These are phyloP conservation scores for Salix brachista DNA, from an alignment of 345 rosid species.

Conservation along the genomic window DNA sequence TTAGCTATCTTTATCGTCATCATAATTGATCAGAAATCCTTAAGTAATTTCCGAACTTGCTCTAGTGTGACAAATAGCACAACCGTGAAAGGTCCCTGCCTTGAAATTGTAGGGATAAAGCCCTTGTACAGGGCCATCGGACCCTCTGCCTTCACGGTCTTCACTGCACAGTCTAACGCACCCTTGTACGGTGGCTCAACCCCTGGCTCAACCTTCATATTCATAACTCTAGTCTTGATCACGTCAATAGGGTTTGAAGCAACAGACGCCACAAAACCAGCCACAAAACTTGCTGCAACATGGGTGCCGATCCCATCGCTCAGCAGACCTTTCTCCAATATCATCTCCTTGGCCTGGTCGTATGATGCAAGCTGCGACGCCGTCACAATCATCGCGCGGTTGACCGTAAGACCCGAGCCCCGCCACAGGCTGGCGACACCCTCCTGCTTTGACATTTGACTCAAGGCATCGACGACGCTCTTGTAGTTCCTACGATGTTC, in stretches of 20 bases:
- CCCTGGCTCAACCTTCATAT: background rate
- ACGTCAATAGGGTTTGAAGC: slow-evolving; percentile 9
- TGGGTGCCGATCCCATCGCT: slow-evolving; percentile 2
- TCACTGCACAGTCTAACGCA: slow-evolving; percentile 6
- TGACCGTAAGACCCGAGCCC: background rate
- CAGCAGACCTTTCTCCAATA: background rate
- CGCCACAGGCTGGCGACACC: slow-evolving; percentile 1
- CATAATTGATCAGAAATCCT: slow-evolving; percentile 3
- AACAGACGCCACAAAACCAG: slow-evolving; percentile 1
- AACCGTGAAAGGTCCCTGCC: background rate
- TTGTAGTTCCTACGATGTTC: background rate
- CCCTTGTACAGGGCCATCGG: slow-evolving; percentile 3
- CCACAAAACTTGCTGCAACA: slow-evolving; percentile 8
- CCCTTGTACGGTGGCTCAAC: background rate
- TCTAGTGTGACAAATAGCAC: slow-evolving; percentile 11
- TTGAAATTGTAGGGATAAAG: background rate
- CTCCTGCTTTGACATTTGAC: slow-evolving; percentile 4
- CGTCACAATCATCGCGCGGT: background rate
- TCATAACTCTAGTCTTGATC: slow-evolving; percentile 13
- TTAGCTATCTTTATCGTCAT: background rate
- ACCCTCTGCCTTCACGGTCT: slow-evolving; percentile 4
- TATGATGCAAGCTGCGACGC: slow-evolving; percentile 7
- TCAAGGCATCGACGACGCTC: slow-evolving; percentile 1
- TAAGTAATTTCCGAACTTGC: slow-evolving; percentile 8
- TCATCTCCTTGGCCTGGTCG: slow-evolving; percentile 11